Evolutionary conservation across 179 eudicot genomes (phyloP), one percentile per base, ranked within the genome.

Genomic region (Beta corolliflora): DNA sequence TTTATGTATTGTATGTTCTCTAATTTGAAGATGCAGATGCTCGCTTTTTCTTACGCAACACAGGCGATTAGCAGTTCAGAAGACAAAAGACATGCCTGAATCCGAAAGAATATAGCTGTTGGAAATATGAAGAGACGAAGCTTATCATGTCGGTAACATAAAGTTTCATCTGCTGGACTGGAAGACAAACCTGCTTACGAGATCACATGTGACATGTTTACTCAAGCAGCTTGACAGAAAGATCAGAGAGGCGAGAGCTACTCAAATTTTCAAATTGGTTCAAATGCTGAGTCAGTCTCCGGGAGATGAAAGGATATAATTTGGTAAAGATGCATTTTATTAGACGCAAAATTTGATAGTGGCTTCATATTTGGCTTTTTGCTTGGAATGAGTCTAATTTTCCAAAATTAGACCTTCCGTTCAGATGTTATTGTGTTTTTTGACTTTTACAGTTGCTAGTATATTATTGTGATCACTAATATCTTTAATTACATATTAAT

Each of bases 291-390:
- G 58, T 71, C 75, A 71, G 16, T 11, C 13, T 73, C 3, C 5
- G n/a, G 31, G 29, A 46, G 55, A 73, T 73, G 19, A 73, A 73
- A 18, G 8, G 55, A 46, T 69, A 9, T 44, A 45, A 36, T 69
- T 45, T 45, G 73, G 73, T 69, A 4, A 44, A 69, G 73, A 45
- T 69, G 73, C 75, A 71, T n/a, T 73, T 73, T n/a, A 73, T 54
- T 23, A 73, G 61, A 73, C 76, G 76, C 61, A 73, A 73, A 45
- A 36, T n/a, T 73, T 73, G 60, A 53, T 54, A 73, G 76, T 52
- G 60, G 76, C 44, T 52, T 72, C 3, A n/a, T 52, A 10, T 72
- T 72, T 72, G 76, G 46, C 61, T 36, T 36, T 36, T 73, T 73
- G 25, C 76, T 73, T 48, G 76, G 61, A 23, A 25, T 29, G 19